Conservation (phyloP, 2,329 filamentous ascomycete genomes). For the Colletotrichum plurivorum region DNA sequence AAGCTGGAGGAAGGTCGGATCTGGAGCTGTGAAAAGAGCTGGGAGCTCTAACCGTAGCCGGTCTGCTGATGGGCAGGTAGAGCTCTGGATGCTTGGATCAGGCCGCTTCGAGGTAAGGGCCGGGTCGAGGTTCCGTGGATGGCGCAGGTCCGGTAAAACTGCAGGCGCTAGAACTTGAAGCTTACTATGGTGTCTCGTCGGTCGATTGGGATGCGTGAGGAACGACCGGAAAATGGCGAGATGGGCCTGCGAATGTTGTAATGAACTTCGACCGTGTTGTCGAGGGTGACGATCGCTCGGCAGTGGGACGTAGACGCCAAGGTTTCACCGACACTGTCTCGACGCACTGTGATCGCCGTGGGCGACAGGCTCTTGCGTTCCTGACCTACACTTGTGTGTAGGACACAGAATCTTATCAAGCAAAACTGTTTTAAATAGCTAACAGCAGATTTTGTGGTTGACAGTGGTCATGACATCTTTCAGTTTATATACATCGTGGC, state of each 20-base stretch:
- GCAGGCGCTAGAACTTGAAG: background rate
- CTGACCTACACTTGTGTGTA: background rate
- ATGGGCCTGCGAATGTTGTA: background rate
- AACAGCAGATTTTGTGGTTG: too few relatives aligned
- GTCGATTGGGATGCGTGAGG: background rate
- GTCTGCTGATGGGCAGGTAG: background rate
- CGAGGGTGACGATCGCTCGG: background rate
- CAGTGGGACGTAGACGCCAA: conserved; percentile 3
- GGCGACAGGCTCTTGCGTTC: background rate
- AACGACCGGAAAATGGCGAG: background rate
- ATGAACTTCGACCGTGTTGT: background rate
- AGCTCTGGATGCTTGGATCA: background rate
- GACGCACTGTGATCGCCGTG: conserved; percentile 19
- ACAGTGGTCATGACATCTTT: too few relatives aligned
- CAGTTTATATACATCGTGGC: too few relatives aligned
- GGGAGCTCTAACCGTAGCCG: conserved; percentile 13
- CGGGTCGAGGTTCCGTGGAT: background rate
- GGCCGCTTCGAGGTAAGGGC: background rate
- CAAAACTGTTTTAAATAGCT: too few relatives aligned
- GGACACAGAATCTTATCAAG: too few relatives aligned
- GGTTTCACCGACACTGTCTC: conserved; percentile 4
- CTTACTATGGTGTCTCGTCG: background rate
- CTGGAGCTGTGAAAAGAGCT: background rate
- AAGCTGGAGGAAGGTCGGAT: too few relatives aligned
- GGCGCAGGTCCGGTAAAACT: background rate